Conservation (phyloP, 202 grass and related monocot species). For the Carex sylvatica region DNA sequence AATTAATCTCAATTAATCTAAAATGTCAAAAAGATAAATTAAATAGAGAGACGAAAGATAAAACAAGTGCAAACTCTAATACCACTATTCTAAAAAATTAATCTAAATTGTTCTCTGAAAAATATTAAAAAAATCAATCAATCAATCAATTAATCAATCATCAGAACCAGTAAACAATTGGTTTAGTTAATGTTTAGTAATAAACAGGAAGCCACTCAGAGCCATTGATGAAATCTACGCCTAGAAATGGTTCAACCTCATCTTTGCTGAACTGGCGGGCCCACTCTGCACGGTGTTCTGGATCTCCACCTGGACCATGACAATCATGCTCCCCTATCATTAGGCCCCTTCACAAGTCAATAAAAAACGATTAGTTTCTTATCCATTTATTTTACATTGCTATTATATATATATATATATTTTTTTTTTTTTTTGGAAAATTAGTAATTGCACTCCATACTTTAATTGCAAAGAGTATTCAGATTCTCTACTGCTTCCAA, state of each 20-base stretch:
- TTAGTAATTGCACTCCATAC: not conserved
- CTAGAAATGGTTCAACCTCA: conserved; percentile 51
- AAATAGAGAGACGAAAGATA: not conserved
- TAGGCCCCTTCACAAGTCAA: conserved; percentile 45
- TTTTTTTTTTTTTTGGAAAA: not conserved
- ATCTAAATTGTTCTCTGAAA: not conserved
- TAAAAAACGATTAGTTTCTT: not conserved
- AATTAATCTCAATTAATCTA: no score
- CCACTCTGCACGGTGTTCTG: conserved; percentile 40
- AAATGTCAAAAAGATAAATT: no score
- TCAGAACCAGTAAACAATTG: not conserved
- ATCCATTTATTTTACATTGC: not conserved
- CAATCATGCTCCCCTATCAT: conserved; percentile 64
- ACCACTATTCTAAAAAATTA: not conserved
- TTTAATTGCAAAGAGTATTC: not conserved
- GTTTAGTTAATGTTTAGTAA: conserved; percentile 34
- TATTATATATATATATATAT: no score
- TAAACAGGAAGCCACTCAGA: conserved; percentile 72
- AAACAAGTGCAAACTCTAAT: not conserved
- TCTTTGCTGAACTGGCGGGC: conserved; percentile 31
- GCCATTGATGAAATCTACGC: conserved; percentile 76
- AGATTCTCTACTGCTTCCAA: not conserved
- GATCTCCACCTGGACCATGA: conserved; percentile 48
- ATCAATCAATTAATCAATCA: not conserved
- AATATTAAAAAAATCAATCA: not conserved